phyloP scores from a whole-genome alignment of 2,329 filamentous ascomycete species.

The Aspergillus latus region DNA sequence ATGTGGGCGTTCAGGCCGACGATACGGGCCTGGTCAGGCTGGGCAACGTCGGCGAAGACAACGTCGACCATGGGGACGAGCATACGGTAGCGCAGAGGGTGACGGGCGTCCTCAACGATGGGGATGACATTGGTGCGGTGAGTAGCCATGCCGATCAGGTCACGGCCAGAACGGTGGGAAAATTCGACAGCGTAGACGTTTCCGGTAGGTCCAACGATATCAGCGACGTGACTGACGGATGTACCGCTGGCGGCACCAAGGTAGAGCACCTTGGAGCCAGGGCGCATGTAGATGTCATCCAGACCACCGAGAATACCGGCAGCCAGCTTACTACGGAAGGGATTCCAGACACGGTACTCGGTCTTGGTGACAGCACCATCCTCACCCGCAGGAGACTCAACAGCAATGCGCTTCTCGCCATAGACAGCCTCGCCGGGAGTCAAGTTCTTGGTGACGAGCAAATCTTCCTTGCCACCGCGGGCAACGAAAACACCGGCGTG shows the following conservation, averaged over 20 bases:
- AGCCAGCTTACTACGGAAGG: constrained; percentile 95
- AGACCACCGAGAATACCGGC: constrained; percentile 96
- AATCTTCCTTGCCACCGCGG: constrained; percentile 85
- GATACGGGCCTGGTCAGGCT: constrained; percentile 95
- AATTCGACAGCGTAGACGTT: constrained; percentile 98
- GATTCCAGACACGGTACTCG: constrained; percentile 98
- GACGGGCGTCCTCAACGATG: constrained; percentile 94
- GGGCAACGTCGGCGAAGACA: constrained; percentile 95
- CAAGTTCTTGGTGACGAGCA: constrained; percentile 90
- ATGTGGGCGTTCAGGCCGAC: constrained; percentile 90
- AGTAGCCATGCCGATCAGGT: constrained; percentile 98
- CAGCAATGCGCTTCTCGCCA: constrained; percentile 96
- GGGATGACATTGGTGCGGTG: constrained; percentile 98
- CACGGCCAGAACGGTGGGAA: constrained; percentile 93
- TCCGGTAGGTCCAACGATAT: constrained; percentile 90
- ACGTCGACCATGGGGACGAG: constrained; percentile 93
- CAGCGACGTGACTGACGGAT: constrained; percentile 74
- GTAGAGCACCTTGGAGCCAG: constrained; percentile 90
- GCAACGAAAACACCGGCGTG: constrained; percentile 96
- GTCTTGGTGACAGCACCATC: constrained; percentile 72
- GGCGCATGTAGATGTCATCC: constrained; percentile 95
- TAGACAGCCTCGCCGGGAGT: constrained; percentile 95
- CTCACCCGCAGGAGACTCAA: constrained; percentile 64
- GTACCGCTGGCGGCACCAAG: constrained; percentile 94
- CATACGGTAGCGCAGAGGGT: constrained; percentile 97